Evolutionary conservation across 805 yeast species (phyloP), one percentile per base, ranked within the genome.

Genomic region (Teunomyces kruisii): DNA sequence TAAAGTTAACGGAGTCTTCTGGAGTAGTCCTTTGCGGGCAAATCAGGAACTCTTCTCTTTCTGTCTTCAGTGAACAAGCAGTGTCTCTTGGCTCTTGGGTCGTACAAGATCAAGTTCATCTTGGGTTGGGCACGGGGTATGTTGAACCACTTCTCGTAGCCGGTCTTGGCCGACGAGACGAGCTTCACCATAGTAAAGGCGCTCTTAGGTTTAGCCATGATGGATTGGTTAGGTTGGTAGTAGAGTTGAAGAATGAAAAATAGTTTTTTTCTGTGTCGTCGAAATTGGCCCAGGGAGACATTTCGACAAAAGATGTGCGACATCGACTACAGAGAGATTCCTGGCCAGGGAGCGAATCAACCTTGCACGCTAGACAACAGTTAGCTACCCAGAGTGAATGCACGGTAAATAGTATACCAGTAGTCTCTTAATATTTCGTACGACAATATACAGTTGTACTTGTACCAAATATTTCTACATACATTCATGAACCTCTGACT

Each of bases 121-220:
- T 80, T 74, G 40, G 88, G 87, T 3, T 95, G 82, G 43, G 87
- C 82, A 72, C 97, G 84, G 40, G 90, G 94, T 39, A 91, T 80
- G 42, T 82, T 74, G 53, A 90, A 80, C 62, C 90, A 84, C 61
- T 95, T 82, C 62, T 82, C 81, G 66, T 76, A 88, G 1, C 98
- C 98, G 1, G 98, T 91, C 55, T 85, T 80, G 13, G 97, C 98
- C 2, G 94, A 78, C 1, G 98, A 92, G 2, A 91, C 73, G 51
- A 92, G 78, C 65, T 89, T 88, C 46, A 92, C 85, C 60, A 91
- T 83, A 3, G 96, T 86, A 54, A 83, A 83, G 59, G 90, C 83
- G 19, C 87, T 76, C 68, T 88, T 88, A 37, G 85, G 82, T 65
- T 86, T 61, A 12, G 55, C 53, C 55, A 51, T 51, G 31, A 27